Conservation (phyloP, 257 asterid species). For the Nicotiana noctiflora region DNA sequence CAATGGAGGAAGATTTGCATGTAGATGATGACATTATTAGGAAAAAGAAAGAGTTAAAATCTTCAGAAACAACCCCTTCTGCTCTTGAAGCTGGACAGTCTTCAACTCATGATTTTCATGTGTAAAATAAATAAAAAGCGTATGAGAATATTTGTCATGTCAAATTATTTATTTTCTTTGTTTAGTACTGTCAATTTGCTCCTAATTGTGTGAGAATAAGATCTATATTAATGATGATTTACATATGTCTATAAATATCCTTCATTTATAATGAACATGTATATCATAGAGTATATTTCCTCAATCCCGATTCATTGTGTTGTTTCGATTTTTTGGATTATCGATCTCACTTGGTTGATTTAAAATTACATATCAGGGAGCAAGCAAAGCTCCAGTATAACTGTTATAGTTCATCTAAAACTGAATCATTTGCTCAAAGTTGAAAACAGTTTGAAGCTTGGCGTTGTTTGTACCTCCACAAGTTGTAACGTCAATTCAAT, state of each 20-base stretch:
- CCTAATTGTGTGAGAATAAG: background rate
- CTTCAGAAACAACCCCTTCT: background rate
- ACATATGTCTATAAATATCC: background rate
- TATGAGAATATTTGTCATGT: background rate
- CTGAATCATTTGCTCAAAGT: too few species aligned
- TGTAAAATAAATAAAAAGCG: background rate
- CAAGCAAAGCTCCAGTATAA: background rate
- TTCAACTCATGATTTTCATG: background rate
- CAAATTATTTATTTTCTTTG: background rate
- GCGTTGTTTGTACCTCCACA: too few species aligned
- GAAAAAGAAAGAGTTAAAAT: conserved; percentile 20
- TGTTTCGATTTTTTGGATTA: too few species aligned
- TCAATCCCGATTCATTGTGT: too few species aligned
- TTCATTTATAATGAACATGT: too few species aligned
- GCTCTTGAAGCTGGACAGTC: too few species aligned
- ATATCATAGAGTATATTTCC: too few species aligned
- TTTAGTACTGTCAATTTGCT: background rate
- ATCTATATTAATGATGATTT: background rate
- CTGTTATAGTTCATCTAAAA: too few species aligned
- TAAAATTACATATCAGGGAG: background rate
- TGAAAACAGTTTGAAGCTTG: too few species aligned
- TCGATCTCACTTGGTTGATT: too few species aligned
- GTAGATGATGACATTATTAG: conserved; percentile 36
- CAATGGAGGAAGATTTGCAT: conserved; percentile 41
- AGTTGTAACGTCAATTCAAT: too few species aligned